A percentile compares a stretch with the other conserved stretches of the same genome.
These are phyloP conservation scores for Neurospora sp. DNA, from an alignment of 495 filamentous ascomycete genomes.

Conservation along the genomic window DNA sequence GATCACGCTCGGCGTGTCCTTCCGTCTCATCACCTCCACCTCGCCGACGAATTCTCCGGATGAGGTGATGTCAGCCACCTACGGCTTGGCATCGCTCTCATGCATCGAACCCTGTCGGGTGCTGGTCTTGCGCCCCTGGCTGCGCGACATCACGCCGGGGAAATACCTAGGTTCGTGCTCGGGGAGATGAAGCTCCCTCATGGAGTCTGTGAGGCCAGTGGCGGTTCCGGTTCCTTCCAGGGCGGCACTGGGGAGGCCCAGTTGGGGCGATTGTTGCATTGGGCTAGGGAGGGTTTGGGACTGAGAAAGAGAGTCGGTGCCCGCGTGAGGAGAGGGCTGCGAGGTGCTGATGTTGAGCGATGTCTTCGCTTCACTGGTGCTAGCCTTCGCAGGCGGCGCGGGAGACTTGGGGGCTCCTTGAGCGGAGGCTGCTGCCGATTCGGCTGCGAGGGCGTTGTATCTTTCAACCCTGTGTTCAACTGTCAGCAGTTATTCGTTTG, in stretches of 20 bases:
- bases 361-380: slow-evolving; percentile 5
- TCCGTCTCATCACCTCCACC: neutral
- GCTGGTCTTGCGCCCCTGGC: slow-evolving; percentile 38
- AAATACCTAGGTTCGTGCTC: slow-evolving; percentile 58
- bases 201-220: slow-evolving; percentile 4
- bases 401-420: slow-evolving; percentile 13
- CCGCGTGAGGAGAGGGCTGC: slow-evolving; percentile 1
- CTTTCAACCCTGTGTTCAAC: slow-evolving; percentile 18
- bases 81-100: slow-evolving; percentile 21
- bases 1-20: neutral
- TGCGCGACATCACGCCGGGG: slow-evolving; percentile 58
- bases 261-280: slow-evolving; percentile 5
- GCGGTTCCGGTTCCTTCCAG: neutral
- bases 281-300: slow-evolving; percentile 14
- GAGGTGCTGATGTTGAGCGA: neutral
- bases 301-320: slow-evolving; percentile 2
- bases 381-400: slow-evolving; percentile 19
- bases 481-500: neutral
- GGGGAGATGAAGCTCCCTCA: slow-evolving; percentile 33
- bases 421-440: neutral
- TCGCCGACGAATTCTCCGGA: neutral
- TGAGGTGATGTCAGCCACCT: neutral
- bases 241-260: neutral
- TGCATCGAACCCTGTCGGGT: slow-evolving; percentile 27
- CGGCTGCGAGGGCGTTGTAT: slow-evolving; percentile 13